phyloP scores from a whole-genome alignment of 495 filamentous ascomycete species.

The Hamigera avellanea region DNA sequence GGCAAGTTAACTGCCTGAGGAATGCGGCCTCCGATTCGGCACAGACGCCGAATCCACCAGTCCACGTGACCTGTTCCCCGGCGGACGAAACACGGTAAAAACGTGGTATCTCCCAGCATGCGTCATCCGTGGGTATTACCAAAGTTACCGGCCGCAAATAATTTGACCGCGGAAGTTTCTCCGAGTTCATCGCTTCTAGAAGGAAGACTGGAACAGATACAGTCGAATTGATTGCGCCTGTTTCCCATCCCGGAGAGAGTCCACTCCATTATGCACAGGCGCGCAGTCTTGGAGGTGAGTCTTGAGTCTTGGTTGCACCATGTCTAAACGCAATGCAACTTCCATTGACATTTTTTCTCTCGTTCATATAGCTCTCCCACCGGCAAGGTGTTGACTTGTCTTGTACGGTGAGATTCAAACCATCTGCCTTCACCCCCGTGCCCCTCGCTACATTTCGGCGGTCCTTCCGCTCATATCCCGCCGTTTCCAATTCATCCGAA shows the following conservation, averaged over 20 bases:
- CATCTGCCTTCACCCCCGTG: slow-evolving; percentile 9
- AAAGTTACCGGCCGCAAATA: not conserved
- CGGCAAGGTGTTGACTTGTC: slow-evolving; percentile 21
- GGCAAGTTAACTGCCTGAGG: too few species aligned
- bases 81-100: slow-evolving; percentile 16
- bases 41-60: slow-evolving; percentile 18
- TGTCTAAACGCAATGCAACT: too few species aligned
- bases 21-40: not conserved
- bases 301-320: too few species aligned
- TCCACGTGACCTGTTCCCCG: slow-evolving; percentile 16
- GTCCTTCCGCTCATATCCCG: slow-evolving; percentile 18
- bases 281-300: slow-evolving; percentile 25
- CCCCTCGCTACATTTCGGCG: slow-evolving; percentile 11
- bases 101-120: not conserved
- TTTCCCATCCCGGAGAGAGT: not conserved
- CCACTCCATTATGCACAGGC: slow-evolving; percentile 22
- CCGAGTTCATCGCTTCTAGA: not conserved
- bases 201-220: not conserved
- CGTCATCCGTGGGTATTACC: too few species aligned
- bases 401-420: slow-evolving; percentile 12
- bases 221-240: not conserved
- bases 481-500: slow-evolving; percentile 12
- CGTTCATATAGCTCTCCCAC: slow-evolving; percentile 13
- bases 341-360: too few species aligned
- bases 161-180: not conserved